A percentile compares a stretch with the other conserved stretches of the same genome.
These are phyloP conservation scores for Trichopus zeylanicus DNA, from an alignment of 116 monocot species.

Conservation along the genomic window DNA sequence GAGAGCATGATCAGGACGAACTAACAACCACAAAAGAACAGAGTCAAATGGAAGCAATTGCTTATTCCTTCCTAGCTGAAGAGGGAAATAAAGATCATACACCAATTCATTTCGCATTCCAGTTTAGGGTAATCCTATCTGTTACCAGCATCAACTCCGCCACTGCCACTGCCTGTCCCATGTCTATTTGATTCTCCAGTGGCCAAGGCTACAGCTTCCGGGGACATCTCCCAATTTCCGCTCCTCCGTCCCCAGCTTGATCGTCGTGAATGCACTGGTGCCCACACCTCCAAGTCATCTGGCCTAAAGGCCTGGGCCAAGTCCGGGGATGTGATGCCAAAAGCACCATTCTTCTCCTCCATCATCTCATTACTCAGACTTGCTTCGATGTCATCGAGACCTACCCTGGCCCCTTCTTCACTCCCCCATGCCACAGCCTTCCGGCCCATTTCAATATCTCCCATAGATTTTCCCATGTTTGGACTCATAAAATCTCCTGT, in stretches of 20 bases:
- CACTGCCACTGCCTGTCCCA: background rate
- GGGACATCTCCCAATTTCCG: slow-evolving; percentile 39
- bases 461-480: slow-evolving; percentile 41
- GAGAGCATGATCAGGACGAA: no score
- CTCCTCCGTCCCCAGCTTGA: slow-evolving; percentile 40
- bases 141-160: background rate
- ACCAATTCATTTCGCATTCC: no score
- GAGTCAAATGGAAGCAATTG: no score
- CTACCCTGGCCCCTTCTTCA: slow-evolving; percentile 24
- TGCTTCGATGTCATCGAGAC: slow-evolving; percentile 34
- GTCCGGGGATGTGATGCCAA: no score
- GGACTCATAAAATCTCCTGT: slow-evolving; percentile 49
- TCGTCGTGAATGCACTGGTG: slow-evolving; percentile 13
- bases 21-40: no score
- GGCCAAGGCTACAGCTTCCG: slow-evolving; percentile 13
- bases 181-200: slow-evolving; percentile 7
- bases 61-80: no score
- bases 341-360: slow-evolving; percentile 65
- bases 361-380: slow-evolving; percentile 13
- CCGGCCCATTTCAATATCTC: slow-evolving; percentile 59
- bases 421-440: slow-evolving; percentile 48
- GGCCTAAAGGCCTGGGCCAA: no score
- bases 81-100: no score
- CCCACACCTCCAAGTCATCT: slow-evolving; percentile 11
- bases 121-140: no score